Base-by-base conservation (phyloP, 768 basidiomycete genomes). In the Podaxis mareebaensis region DNA sequence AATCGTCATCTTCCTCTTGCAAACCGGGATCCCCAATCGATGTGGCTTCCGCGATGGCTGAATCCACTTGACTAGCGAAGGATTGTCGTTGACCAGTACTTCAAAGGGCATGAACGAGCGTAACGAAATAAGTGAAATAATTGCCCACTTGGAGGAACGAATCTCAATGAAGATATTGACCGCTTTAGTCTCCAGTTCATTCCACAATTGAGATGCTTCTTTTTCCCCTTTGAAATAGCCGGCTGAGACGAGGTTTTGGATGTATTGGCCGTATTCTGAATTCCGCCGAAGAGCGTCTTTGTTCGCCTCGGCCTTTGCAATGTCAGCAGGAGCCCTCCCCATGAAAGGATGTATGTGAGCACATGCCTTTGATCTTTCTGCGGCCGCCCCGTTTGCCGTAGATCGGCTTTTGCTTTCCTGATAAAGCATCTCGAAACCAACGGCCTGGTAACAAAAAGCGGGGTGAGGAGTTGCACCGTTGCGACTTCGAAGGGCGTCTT, bases 351-450 rank as follows among this genome's bases (percentile, higher is more conserved):
- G 24, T 13, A 17, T 53, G 28, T 38, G 1, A 58, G 10, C 28
- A 72, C 83, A 64, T 68, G 90, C 88, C n/a, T 83, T 84, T 52
- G 83, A 78, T 42, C 70, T 75, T 59, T 83, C 81, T 36, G 73
- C 65, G 2, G 76, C 70, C 49, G 71, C 67, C 54, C 72, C 77
- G 20, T 76, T 66, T 11, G 66, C 71, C 44, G 80, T 79, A 61
- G 77, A 75, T 46, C 85, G 84, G 53, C 82, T 78, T 74, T 91
- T 89, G 63, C 85, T 90, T 71, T 95, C 95, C 72, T 92, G 89
- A 72, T 92, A 98, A 44, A 97, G 82, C 83, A 99, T 99, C 78
- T 99, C 97, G 65, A 98, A 98, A 1, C 97, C 97, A 66, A 93
- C 93, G 2, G 95, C 89, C 90, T 96, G 70, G 58, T 58, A 59